These are phyloP conservation scores for Macrotyloma uniflorum DNA, from an alignment of 306 rosid species.

Conservation along the genomic window DNA sequence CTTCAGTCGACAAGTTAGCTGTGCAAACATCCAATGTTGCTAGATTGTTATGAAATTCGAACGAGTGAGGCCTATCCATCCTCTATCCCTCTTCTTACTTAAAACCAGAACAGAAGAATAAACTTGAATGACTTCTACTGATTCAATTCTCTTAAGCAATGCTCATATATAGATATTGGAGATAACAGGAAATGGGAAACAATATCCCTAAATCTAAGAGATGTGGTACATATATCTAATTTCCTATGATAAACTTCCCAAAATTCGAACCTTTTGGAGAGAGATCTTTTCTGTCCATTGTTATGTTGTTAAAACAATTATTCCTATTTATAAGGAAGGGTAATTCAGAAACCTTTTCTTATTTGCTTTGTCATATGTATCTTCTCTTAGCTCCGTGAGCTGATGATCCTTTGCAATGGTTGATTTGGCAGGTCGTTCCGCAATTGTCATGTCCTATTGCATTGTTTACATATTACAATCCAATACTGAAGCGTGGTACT, in stretches of 20 bases:
- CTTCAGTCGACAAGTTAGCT: conserved; percentile 7
- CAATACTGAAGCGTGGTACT: conserved; percentile 86
- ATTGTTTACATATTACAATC: conserved; percentile 85
- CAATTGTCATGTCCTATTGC: conserved; percentile 86
- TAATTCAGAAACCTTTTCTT: conserved; percentile 14
- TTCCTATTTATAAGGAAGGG: conserved; percentile 1
- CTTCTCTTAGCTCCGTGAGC: conserved; percentile 7
- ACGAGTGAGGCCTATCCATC: conserved; percentile 18
- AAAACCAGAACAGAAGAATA: neutral
- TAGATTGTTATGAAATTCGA: conserved; percentile 21
- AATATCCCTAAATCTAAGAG: neutral
- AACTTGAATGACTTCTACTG: neutral
- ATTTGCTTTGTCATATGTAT: neutral
- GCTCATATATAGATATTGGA: neutral
- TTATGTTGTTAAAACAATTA: neutral
- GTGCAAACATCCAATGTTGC: conserved; percentile 17
- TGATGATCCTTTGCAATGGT: conserved; percentile 24
- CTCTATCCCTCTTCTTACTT: conserved; percentile 16
- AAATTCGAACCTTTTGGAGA: conserved; percentile 6
- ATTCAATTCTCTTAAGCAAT: neutral
- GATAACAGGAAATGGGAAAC: neutral
- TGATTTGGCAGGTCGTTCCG: conserved; percentile 75
- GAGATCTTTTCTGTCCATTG: conserved; percentile 17
- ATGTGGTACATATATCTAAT: neutral
- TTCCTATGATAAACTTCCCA: neutral